Conservation (phyloP, 805 yeast genomes). For the Torulaspora quercuum region DNA sequence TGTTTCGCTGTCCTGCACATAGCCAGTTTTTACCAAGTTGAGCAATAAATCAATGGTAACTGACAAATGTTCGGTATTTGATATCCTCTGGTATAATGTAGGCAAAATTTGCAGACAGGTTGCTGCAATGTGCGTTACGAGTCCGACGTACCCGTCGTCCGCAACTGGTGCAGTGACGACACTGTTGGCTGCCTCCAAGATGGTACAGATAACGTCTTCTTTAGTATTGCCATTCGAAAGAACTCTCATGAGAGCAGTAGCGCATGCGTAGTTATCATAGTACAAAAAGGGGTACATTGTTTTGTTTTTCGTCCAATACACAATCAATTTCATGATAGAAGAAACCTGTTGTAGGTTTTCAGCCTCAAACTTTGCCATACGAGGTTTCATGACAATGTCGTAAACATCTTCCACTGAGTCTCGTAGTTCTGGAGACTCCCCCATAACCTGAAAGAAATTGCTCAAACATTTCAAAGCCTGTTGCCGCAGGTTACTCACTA, state of each 20-base stretch:
- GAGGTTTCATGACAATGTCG: slow-evolving; percentile 53
- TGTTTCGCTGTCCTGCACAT: slow-evolving; percentile 52
- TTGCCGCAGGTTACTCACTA: slow-evolving; percentile 60
- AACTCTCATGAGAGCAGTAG: slow-evolving; percentile 52
- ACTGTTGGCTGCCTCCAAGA: slow-evolving; percentile 51
- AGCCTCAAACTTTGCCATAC: slow-evolving; percentile 61
- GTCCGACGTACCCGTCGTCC: slow-evolving; percentile 44
- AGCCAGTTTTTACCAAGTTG: slow-evolving; percentile 54
- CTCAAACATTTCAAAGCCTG: slow-evolving; percentile 62
- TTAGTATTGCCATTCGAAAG: slow-evolving; percentile 57
- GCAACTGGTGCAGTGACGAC: slow-evolving; percentile 44
- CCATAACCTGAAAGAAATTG: slow-evolving; percentile 52
- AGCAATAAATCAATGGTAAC: slow-evolving; percentile 50
- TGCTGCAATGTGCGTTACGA: slow-evolving; percentile 58
- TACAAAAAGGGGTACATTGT: slow-evolving; percentile 51
- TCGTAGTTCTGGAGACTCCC: slow-evolving; percentile 54
- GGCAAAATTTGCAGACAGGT: slow-evolving; percentile 52
- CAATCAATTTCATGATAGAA: slow-evolving; percentile 62
- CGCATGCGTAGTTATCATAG: slow-evolving; percentile 53
- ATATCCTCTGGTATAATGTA: slow-evolving; percentile 40
- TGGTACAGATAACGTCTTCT: slow-evolving; percentile 56
- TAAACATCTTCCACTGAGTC: slow-evolving; percentile 50
- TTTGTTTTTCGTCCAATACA: slow-evolving; percentile 51
- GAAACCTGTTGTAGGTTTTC: slow-evolving; percentile 86
- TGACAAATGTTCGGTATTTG: slow-evolving; percentile 46